Evolutionary conservation across 441 rosid species (phyloP), one percentile per base, ranked within the genome.

Genomic region (Syzygium malaccense): DNA sequence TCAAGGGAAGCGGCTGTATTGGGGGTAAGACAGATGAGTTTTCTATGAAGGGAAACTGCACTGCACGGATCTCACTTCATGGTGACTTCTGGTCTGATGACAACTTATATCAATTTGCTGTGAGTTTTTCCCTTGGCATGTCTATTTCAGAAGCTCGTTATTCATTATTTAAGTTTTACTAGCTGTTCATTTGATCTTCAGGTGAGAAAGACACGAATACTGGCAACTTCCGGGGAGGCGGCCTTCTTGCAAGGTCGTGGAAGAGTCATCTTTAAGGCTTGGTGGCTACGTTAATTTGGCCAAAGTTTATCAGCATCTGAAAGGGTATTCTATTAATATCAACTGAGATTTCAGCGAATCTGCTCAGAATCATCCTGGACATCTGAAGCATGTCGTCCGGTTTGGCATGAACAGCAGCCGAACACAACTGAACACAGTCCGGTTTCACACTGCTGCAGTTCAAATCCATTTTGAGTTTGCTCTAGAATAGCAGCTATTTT

Each of bases 391-490:
- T 75, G 83, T 41, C n/a, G 8, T 41, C 51, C 1, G 83, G 83
- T 23, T 13, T 75, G 28, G n/a, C 51, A 41, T 41, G 83, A 41
- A 41, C n/a, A 75, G 80, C n/a, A 37, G 51, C 83, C 0, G 4
- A 41, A 23, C 0, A 0, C n/a, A 6, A 75, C n/a, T 1, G 5
- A 75, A 26, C 18, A 23, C 1, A 1, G n/a, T 75, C 51, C 7
- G n/a, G n/a, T 75, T 23, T 75, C n/a, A 20, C 51, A 13, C 51
- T 75, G n/a, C 48, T 41, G 18, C 51, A 23, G 25, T 23, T 75
- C 83, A 0, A 23, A 6, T 75, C 51, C 18, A 12, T 25, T 41
- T 75, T 23, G 83, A 75, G 51, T 75, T 75, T 75, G 83, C 51
- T 41, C 23, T 75, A 41, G 51, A 75, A 37, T 23, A 12, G 51